Conservation (phyloP, 805 yeast genomes). For the Pichia kluyveri region DNA sequence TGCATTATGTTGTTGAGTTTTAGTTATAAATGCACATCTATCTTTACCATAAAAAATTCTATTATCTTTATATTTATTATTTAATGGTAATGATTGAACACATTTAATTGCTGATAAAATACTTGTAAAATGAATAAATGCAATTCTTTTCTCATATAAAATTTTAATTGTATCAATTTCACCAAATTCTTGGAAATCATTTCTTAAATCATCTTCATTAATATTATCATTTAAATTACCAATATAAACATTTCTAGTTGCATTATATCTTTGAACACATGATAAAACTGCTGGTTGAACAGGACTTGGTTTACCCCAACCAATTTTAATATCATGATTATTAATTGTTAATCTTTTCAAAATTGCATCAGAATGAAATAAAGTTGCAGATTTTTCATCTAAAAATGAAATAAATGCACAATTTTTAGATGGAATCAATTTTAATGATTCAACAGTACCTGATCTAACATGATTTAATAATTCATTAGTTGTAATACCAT, state of each 20-base stretch:
- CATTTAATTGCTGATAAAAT: constrained; percentile 81
- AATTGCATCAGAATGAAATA: constrained; percentile 90
- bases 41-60: constrained; percentile 91
- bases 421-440: constrained; percentile 71
- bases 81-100: constrained; percentile 63
- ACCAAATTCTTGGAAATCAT: constrained; percentile 69
- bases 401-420: constrained; percentile 88
- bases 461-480: constrained; percentile 84
- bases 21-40: constrained; percentile 88
- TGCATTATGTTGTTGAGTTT: constrained; percentile 94
- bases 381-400: constrained; percentile 79
- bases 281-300: constrained; percentile 66
- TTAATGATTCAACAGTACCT: constrained; percentile 76
- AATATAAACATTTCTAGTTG: constrained; percentile 87
- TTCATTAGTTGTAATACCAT: constrained; percentile 71
- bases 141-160: constrained; percentile 71
- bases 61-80: constrained; percentile 61
- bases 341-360: constrained; percentile 72
- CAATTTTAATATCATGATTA: constrained; percentile 75
- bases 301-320: constrained; percentile 85
- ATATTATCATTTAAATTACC: constrained; percentile 60
- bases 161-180: constrained; percentile 78
- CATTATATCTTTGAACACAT: constrained; percentile 76
- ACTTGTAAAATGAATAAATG: constrained; percentile 84
- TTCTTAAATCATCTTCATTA: constrained; percentile 55